Evolutionary conservation across 441 rosid genomes (phyloP), one percentile per base, ranked within the genome.

Genomic region (Gossypium gossypioides): DNA sequence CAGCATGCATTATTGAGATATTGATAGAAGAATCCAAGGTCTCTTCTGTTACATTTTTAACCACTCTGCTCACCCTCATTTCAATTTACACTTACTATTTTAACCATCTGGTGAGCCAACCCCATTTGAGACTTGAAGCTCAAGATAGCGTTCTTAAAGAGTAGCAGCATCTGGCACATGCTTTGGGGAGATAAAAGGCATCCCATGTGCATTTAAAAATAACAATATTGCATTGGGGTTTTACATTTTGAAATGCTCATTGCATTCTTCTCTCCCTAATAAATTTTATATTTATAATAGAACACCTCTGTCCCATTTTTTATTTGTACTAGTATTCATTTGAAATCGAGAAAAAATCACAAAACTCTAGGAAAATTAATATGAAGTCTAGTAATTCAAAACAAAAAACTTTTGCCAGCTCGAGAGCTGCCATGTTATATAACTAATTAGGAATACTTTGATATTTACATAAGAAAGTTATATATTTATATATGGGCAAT

Each of bases 11-110:
- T 24, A 15, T 21, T 21, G 46, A 57, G 72, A 21, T 19, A 21
- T 54, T 54, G 56, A 12, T 68, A 42, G 50, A 27, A 65, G 56
- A 57, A 70, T 65, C 19, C 74, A 25, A 65, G 64, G 58, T 55
- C 32, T 65, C 54, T 12, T 37, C 42, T 70, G 40, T 40, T 22
- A 42, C 59, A 42, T 19, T 32, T 51, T 66, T 46, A 32, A 32
- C 42, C 3, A 72, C 46, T 25, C 24, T 16, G 69, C 64, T 27
- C 34, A 25, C 18, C 37, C 37, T 32, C 62, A 24, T 57, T 24
- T 24, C 18, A 57, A 55, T 55, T 55, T 52, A 6, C 57, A 52
- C 18, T 16, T 32, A 27, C 22, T 24, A 16, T 50, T 66, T 22
- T 13, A 22, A 46, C 42, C 9, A 72, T 15, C 21, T 15, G 69